Evolutionary conservation across 208 protist genomes (phyloP).

Genomic region (Herpetomonas samuelpessoai): DNA sequence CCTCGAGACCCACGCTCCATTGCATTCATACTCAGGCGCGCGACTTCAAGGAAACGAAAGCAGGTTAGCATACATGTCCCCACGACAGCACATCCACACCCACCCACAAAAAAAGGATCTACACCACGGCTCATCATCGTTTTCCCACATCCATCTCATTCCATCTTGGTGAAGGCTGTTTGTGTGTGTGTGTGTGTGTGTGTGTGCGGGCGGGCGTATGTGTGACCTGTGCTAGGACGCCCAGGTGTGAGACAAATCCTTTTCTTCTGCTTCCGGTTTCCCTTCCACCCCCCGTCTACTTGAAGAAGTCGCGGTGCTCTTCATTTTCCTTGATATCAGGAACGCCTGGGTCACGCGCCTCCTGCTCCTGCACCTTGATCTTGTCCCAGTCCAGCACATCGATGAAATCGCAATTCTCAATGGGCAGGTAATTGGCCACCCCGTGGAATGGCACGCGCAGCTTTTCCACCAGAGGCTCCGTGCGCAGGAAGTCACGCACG

Average conservation of each 20-base stretch:
- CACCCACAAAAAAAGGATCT: no score
- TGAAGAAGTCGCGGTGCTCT: constrained; percentile 70
- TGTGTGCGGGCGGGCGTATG: no score
- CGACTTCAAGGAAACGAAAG: no score
- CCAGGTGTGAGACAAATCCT: neutral
- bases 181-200: no score
- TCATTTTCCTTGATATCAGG: constrained; percentile 62
- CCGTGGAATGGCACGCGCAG: constrained; percentile 76
- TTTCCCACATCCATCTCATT: no score
- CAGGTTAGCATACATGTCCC: no score
- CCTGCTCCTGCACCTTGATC: constrained; percentile 54
- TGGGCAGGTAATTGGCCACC: constrained; percentile 61
- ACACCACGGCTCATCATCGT: no score
- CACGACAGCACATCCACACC: no score
- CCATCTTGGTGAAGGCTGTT: no score
- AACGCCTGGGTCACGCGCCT: constrained; percentile 18
- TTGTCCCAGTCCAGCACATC: constrained; percentile 67
- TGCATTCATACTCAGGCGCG: no score
- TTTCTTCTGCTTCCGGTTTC: neutral
- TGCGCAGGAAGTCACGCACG: constrained; percentile 62
- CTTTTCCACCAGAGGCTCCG: constrained; percentile 80
- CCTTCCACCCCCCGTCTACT: constrained; percentile 21
- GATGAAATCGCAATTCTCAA: constrained; percentile 87
- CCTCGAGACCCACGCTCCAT: no score
- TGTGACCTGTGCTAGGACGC: no score